Evolutionary conservation across 2,329 filamentous ascomycete genomes (phyloP), one percentile per base, ranked within the genome.

Genomic region (Monosporascus sp.): DNA sequence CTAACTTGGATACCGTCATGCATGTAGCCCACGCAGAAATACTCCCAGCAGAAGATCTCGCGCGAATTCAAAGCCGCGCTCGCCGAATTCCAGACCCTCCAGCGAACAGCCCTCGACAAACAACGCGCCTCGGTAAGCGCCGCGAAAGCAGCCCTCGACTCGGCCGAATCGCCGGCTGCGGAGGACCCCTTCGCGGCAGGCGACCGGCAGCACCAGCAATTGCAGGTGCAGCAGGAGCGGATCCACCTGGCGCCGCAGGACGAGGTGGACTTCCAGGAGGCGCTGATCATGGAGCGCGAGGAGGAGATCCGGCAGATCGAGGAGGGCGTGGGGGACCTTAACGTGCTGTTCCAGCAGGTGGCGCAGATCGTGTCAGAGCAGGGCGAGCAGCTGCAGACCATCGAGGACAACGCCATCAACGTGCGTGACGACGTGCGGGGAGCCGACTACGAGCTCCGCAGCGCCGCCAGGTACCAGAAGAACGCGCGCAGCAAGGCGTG

Each of bases 251-350:
- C 92, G 1, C 82, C 90, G 28, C 94, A 99, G 70, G 87, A 91
- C 63, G 95, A 99, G 67, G 94, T 99, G 44, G 93, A 99, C 68
- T 99, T 97, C 75, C 94, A 99, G 68, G 94, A 99, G 63, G 86
- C 88, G 17, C 78, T 99, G 54, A 99, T 99, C 67, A 87, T 95
- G 56, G 93, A 99, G 78, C 91, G 95, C 51, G 94, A 99, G 72
- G 86, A 91, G 53, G 94, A 99, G 75, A 99, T 99, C 61, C 87
- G 92, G 57, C 95, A 96, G 68, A 99, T 99, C 65, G 94, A 97
- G 74, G 92, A 97, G 71, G 91, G 89, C 52, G 94, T 99, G 7
- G 89, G 89, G 52, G 94, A 99, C 66, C 77, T 99, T 58, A 99
- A 99, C 65, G 94, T 97, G 66, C 80, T 99, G 44, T 99, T 99